phyloP scores from a whole-genome alignment of 495 filamentous ascomycete genomes.

The Collariella sp. region DNA sequence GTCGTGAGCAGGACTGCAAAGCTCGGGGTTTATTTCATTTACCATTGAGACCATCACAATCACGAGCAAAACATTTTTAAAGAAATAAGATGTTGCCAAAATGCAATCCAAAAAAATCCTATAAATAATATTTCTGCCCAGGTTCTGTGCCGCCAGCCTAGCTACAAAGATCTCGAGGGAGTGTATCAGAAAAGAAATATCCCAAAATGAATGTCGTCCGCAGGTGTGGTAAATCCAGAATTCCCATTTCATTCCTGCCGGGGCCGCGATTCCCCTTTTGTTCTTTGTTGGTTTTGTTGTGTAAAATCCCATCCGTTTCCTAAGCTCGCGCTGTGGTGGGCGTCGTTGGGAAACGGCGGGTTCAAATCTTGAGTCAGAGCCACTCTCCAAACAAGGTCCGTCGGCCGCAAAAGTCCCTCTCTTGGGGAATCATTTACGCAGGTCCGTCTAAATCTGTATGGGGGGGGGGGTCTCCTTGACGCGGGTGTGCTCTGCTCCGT shows the following conservation, averaged over 20 bases:
- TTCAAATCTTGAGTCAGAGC: background rate
- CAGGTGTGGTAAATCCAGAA: constrained; percentile 3
- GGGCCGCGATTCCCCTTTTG: background rate
- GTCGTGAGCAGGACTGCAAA: too few species aligned
- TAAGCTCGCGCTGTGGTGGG: too few species aligned
- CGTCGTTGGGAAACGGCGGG: background rate
- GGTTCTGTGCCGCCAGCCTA: constrained; percentile 13
- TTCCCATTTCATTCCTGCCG: background rate
- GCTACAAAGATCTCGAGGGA: constrained; percentile 12
- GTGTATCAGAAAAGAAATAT: background rate
- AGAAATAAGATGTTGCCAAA: background rate
- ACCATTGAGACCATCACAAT: too few species aligned
- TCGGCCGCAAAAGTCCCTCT: background rate
- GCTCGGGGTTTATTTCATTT: too few species aligned
- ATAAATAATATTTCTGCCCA: background rate
- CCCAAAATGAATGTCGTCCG: background rate
- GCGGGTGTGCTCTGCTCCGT: background rate
- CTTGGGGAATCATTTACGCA: background rate
- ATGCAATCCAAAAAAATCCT: background rate
- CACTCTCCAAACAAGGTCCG: background rate
- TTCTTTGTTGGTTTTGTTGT: background rate
- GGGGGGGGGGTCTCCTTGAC: background rate
- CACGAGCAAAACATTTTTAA: too few species aligned
- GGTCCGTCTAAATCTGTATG: background rate
- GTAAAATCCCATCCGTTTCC: background rate